phyloP scores from a whole-genome alignment of 2,329 filamentous ascomycete species.

The Colletotrichum filicis region DNA sequence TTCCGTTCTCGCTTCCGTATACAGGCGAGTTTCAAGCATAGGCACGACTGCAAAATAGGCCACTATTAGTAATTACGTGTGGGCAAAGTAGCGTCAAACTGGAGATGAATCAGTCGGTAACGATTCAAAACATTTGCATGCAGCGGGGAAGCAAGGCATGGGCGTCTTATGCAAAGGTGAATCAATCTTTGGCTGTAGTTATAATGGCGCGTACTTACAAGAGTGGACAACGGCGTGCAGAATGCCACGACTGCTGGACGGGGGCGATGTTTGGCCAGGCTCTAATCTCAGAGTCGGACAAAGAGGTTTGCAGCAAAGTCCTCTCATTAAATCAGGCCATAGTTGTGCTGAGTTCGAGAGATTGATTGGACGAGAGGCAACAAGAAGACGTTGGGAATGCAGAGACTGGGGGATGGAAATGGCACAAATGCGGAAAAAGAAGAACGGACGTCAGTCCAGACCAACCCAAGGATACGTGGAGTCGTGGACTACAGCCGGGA shows the following conservation, averaged over 20 bases:
- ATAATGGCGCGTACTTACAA: not conserved
- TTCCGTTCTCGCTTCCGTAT: not conserved
- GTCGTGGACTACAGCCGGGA: not conserved
- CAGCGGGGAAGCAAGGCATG: not conserved
- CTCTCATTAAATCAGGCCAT: not conserved
- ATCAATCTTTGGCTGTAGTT: not conserved
- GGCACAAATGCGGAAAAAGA: not conserved
- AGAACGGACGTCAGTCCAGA: not conserved
- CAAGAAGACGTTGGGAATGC: not conserved
- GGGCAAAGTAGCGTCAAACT: not conserved
- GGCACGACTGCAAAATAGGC: too few relatives aligned
- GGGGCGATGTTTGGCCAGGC: not conserved
- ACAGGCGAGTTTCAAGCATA: not conserved
- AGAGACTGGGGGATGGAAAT: not conserved
- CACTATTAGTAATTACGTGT: not conserved
- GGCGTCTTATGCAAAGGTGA: not conserved
- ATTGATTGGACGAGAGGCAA: not conserved
- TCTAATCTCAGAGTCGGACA: not conserved
- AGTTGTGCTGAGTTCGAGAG: not conserved
- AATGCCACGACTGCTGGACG: not conserved
- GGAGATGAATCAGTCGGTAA: not conserved
- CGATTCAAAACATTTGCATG: not conserved
- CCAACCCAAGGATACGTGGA: too few relatives aligned
- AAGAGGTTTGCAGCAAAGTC: not conserved
- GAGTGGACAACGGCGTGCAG: not conserved